Conservation (phyloP, 768 basidiomycete species). For the Xerocomellus intermedius region DNA sequence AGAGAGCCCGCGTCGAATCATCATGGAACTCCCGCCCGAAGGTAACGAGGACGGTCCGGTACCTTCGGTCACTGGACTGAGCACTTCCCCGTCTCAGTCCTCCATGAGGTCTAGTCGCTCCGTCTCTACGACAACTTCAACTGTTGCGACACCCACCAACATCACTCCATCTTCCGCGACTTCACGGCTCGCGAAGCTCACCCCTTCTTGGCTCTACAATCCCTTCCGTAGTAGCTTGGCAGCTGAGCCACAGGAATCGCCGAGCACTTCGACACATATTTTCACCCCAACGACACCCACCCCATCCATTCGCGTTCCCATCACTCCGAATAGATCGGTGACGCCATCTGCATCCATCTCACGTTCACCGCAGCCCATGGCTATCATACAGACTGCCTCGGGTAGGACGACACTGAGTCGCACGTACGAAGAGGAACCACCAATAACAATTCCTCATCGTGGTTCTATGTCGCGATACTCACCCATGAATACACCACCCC, state of each 20-base stretch:
- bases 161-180: slow-evolving; percentile 28
- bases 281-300: slow-evolving; percentile 22
- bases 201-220: slow-evolving; percentile 79
- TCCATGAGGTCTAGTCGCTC: slow-evolving; percentile 59
- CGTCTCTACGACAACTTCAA: slow-evolving; percentile 38
- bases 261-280: slow-evolving; percentile 45
- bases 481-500: slow-evolving; percentile 66
- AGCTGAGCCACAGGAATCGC: slow-evolving; percentile 55
- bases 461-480: slow-evolving; percentile 54
- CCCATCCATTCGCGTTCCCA: slow-evolving; percentile 31
- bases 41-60: slow-evolving; percentile 30
- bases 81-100: slow-evolving; percentile 65
- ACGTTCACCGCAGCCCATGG: slow-evolving; percentile 42
- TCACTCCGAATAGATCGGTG: slow-evolving; percentile 27
- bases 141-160: slow-evolving; percentile 16
- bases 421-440: slow-evolving; percentile 58
- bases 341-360: slow-evolving; percentile 33
- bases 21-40: slow-evolving; percentile 52
- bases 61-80: slow-evolving; percentile 39
- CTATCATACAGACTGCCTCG: slow-evolving; percentile 37
- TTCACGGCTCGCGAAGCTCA: slow-evolving; percentile 53
- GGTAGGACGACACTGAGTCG: slow-evolving; percentile 49
- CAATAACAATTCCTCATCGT: slow-evolving; percentile 41
- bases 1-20: slow-evolving; percentile 59
- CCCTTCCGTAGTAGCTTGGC: slow-evolving; percentile 60